Percentiles rank a stretch among this genome's conserved stretches.
phyloP scores from a whole-genome alignment of 768 basidiomycete species.

The Psilocybe cubensis region DNA sequence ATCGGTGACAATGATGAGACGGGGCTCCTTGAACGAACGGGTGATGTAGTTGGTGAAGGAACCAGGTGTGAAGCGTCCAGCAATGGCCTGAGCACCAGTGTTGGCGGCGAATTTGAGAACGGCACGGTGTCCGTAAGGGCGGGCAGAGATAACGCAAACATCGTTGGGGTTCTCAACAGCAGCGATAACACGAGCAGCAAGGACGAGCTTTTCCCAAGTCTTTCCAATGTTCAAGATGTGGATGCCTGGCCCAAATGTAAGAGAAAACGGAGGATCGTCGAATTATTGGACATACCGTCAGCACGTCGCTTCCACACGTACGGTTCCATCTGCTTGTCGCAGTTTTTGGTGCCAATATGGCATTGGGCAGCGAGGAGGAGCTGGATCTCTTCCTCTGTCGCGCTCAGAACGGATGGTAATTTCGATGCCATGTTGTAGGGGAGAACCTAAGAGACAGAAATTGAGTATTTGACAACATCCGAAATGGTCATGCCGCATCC shows the following conservation, averaged over 20 bases:
- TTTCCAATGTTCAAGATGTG: slow-evolving; percentile 98
- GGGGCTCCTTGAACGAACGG: slow-evolving; percentile 99
- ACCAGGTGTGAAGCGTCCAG: slow-evolving; percentile 99
- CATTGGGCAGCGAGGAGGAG: slow-evolving; percentile 93
- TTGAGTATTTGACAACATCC: slow-evolving; percentile 40
- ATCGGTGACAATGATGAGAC: slow-evolving; percentile 97
- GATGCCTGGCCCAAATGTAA: slow-evolving; percentile 63
- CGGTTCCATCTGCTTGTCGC: slow-evolving; percentile 98
- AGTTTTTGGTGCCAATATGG: slow-evolving; percentile 98
- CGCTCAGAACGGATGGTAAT: slow-evolving; percentile 90
- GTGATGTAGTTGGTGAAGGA: slow-evolving; percentile 99
- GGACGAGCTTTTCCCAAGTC: slow-evolving; percentile 99
- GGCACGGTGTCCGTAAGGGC: slow-evolving; percentile 98
- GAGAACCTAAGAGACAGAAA: slow-evolving; percentile 32
- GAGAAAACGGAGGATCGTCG: slow-evolving; percentile 10
- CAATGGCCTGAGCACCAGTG: slow-evolving; percentile 98
- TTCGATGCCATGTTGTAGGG: slow-evolving; percentile 74
- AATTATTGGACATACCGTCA: slow-evolving; percentile 70
- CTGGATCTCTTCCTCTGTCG: slow-evolving; percentile 97
- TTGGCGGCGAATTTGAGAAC: slow-evolving; percentile 98
- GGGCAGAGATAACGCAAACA: slow-evolving; percentile 96
- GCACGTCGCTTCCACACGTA: slow-evolving; percentile 97
- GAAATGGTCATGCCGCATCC: slow-evolving; percentile 38
- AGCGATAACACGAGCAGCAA: slow-evolving; percentile 97
- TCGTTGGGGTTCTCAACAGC: slow-evolving; percentile 98